Evolutionary conservation across 2,329 filamentous ascomycete genomes (phyloP).

Genomic region (Zalaria sp.): DNA sequence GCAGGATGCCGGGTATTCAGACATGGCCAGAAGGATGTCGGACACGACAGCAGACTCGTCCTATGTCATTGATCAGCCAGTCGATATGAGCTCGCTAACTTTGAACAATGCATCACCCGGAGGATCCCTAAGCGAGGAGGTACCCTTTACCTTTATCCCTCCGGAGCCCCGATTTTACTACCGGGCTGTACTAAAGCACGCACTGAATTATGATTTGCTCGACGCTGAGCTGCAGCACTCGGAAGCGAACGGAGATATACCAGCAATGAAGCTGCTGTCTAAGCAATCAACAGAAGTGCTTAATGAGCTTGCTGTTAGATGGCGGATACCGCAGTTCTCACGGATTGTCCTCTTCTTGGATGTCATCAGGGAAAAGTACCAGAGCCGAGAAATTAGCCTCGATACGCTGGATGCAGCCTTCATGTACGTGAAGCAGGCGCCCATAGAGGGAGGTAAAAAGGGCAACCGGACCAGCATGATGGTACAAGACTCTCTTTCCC

Average conservation of each 20-base stretch:
- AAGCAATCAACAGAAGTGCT: slow-evolving; percentile 70
- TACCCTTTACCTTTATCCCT: slow-evolving; percentile 80
- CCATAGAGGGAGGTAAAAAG: slow-evolving; percentile 46
- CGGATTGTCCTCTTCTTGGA: slow-evolving; percentile 72
- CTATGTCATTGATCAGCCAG: slow-evolving; percentile 51
- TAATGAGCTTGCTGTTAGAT: slow-evolving; percentile 71
- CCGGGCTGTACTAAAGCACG: slow-evolving; percentile 65
- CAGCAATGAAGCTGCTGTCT: slow-evolving; percentile 45
- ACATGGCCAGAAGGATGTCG: slow-evolving; percentile 31
- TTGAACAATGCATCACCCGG: slow-evolving; percentile 34
- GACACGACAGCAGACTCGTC: slow-evolving; percentile 25
- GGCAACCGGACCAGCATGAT: slow-evolving; percentile 36
- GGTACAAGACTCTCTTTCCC: slow-evolving; percentile 28
- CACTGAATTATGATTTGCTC: slow-evolving; percentile 48
- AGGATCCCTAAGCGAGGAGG: slow-evolving; percentile 31
- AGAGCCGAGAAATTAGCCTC: slow-evolving; percentile 67
- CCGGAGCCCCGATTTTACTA: slow-evolving; percentile 71
- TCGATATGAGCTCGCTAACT: slow-evolving; percentile 53
- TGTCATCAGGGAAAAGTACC: slow-evolving; percentile 70
- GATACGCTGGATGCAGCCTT: slow-evolving; percentile 76
- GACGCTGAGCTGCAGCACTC: slow-evolving; percentile 38
- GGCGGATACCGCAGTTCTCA: slow-evolving; percentile 76
- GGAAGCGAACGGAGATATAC: slow-evolving; percentile 32
- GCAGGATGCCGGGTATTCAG: slow-evolving; percentile 27
- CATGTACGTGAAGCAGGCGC: slow-evolving; percentile 62